Evolutionary conservation across 75 land plant genomes (phyloP).

Genomic region (Pinus taeda): DNA sequence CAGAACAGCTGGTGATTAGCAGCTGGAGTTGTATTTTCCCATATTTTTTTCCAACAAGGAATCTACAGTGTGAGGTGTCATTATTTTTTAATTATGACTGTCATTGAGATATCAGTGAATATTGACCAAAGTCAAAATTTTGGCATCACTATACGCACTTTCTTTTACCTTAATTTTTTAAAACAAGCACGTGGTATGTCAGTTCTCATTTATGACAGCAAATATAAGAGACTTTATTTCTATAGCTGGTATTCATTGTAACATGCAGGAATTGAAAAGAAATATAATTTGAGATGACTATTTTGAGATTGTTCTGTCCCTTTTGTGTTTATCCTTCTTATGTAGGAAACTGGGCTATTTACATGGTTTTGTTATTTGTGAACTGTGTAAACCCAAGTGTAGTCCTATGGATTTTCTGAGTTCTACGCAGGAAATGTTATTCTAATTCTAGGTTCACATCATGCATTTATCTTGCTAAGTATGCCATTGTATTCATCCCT

Average conservation of each 20-base stretch:
- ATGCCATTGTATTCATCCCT: too few species aligned
- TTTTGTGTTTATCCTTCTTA: neutral
- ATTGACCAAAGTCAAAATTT: neutral
- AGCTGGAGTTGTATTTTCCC: conserved; percentile 5
- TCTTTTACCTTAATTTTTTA: neutral
- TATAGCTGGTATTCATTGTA: neutral
- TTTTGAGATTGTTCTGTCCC: neutral
- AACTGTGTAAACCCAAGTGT: too few species aligned
- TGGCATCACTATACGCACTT: neutral
- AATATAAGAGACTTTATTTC: neutral
- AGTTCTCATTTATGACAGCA: neutral
- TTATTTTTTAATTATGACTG: conserved; percentile 7
- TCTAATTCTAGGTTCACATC: too few species aligned
- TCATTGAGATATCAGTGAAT: neutral
- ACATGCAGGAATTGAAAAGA: too few species aligned
- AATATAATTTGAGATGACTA: neutral
- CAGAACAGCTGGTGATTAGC: neutral
- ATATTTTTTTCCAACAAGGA: conserved; percentile 7
- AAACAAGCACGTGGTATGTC: neutral
- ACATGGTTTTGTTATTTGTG: neutral
- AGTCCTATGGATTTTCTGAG: too few species aligned
- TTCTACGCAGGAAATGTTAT: too few species aligned
- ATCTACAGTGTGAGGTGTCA: neutral
- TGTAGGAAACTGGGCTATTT: neutral
- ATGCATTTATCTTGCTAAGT: too few species aligned